Percentiles rank a stretch among this genome's conserved stretches.
Conservation (phyloP, 805 yeast genomes). For the Lachancea sp. region DNA sequence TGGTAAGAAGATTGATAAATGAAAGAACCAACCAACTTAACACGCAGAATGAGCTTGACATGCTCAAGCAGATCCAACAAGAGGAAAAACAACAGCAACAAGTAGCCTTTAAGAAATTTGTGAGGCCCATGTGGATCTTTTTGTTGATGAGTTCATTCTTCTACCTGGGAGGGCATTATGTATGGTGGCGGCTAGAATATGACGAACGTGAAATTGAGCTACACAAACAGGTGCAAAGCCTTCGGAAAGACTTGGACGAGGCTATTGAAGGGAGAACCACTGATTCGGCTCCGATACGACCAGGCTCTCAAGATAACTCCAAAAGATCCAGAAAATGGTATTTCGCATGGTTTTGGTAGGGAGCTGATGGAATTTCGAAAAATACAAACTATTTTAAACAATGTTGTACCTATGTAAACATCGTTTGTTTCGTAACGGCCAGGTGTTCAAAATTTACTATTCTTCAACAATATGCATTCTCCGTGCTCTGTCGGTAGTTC, state of each 20-base stretch:
- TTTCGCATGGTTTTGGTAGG: conserved; percentile 16
- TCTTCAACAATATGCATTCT: conserved; percentile 28
- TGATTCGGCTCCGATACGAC: not conserved
- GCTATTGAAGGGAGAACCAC: not conserved
- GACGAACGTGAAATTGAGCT: conserved; percentile 24
- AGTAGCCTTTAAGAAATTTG: conserved; percentile 20
- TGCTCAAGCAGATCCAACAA: conserved; percentile 20
- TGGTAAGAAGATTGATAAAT: conserved; percentile 27
- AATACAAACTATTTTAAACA: not conserved
- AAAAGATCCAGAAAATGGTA: conserved; percentile 13
- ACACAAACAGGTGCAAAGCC: conserved; percentile 12
- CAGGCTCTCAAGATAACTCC: not conserved
- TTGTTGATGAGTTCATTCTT: conserved; percentile 29
- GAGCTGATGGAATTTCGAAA: not conserved
- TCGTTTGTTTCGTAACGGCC: not conserved
- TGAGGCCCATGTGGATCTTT: conserved; percentile 29
- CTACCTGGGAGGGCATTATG: conserved; percentile 23
- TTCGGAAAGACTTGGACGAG: conserved; percentile 13
- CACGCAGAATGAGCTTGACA: conserved; percentile 24
- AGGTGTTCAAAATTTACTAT: conserved; percentile 13
- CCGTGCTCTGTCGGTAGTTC: conserved; percentile 26
- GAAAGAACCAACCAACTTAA: conserved; percentile 29
- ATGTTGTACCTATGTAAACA: not conserved
- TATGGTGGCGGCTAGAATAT: conserved; percentile 30
- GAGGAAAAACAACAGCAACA: conserved; percentile 18